These are phyloP conservation scores for Elsinoe fawcettii DNA, from an alignment of 2,329 filamentous ascomycete species.

Conservation along the genomic window DNA sequence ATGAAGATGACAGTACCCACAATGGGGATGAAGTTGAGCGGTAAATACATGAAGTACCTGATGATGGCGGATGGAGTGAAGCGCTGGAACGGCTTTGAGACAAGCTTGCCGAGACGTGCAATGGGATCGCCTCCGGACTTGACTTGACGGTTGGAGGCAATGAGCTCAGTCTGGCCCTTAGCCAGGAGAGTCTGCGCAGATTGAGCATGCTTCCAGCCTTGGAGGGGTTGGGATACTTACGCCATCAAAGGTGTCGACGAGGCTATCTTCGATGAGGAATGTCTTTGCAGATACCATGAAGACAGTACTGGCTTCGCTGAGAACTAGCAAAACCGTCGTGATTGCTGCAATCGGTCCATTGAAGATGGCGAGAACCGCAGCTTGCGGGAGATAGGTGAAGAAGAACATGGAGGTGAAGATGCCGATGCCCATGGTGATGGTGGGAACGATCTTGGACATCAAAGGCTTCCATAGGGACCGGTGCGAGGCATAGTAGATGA, in stretches of 20 bases:
- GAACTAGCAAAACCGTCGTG: conserved; percentile 60
- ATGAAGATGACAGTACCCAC: conserved; percentile 79
- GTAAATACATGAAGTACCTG: conserved; percentile 75
- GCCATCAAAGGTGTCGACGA: conserved; percentile 85
- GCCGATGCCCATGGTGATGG: conserved; percentile 60
- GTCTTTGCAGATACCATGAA: conserved; percentile 53
- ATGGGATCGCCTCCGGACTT: conserved; percentile 49
- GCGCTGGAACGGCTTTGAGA: conserved; percentile 48
- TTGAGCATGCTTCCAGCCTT: neutral
- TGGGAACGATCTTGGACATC: conserved; percentile 49
- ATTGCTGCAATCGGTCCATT: conserved; percentile 75
- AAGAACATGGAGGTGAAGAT: conserved; percentile 69
- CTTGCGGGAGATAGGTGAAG: conserved; percentile 78
- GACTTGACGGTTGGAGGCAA: conserved; percentile 67
- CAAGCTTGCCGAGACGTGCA: conserved; percentile 49
- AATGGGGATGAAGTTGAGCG: conserved; percentile 86
- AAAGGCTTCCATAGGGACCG: conserved; percentile 53
- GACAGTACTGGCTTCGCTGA: conserved; percentile 43
- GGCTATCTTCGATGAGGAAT: conserved; percentile 71
- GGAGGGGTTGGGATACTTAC: conserved; percentile 26
- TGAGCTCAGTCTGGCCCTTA: conserved; percentile 51
- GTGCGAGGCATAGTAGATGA: conserved; percentile 53
- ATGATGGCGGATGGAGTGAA: conserved; percentile 55
- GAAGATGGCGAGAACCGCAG: conserved; percentile 72
- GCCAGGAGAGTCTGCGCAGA: conserved; percentile 41